Evolutionary conservation across 1,284 basidiomycete genomes (phyloP).

Genomic region (Kwoniella shivajii): DNA sequence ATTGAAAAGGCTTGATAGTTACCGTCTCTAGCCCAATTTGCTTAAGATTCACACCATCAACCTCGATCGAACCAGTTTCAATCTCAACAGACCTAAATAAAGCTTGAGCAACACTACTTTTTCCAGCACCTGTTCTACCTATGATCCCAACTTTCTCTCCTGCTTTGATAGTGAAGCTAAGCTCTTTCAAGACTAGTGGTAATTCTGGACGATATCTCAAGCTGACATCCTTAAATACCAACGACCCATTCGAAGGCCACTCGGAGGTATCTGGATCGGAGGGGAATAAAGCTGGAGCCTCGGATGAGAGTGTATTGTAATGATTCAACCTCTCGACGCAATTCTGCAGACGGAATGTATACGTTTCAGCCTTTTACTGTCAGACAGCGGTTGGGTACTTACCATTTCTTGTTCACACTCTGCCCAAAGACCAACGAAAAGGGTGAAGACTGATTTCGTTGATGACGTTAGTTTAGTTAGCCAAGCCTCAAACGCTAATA

Average conservation of each 20-base stretch:
- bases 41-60: slow-evolving; percentile 64
- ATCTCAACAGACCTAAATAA: slow-evolving; percentile 63
- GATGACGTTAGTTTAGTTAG: too few species aligned
- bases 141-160: slow-evolving; percentile 65
- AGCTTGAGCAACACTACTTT: slow-evolving; percentile 61
- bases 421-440: slow-evolving; percentile 28
- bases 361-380: neutral
- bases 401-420: slow-evolving; percentile 41
- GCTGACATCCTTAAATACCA: slow-evolving; percentile 50
- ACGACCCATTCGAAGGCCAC: slow-evolving; percentile 46
- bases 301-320: slow-evolving; percentile 32
- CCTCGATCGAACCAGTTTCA: slow-evolving; percentile 68
- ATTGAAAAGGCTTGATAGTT: too few species aligned
- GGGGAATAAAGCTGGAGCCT: slow-evolving; percentile 21
- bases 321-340: slow-evolving; percentile 39
- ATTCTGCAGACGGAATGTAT: slow-evolving; percentile 32
- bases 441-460: slow-evolving; percentile 22
- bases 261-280: slow-evolving; percentile 19
- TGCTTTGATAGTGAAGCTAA: slow-evolving; percentile 37
- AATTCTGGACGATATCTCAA: slow-evolving; percentile 47
- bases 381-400: neutral
- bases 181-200: slow-evolving; percentile 46
- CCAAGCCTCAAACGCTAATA: neutral
- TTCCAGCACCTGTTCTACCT: slow-evolving; percentile 70
- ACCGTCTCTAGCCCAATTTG: slow-evolving; percentile 56